A percentile compares a stretch with the other conserved stretches of the same genome.
phyloP scores from a whole-genome alignment of 495 filamentous ascomycete genomes.

The Chaetomium tenue region DNA sequence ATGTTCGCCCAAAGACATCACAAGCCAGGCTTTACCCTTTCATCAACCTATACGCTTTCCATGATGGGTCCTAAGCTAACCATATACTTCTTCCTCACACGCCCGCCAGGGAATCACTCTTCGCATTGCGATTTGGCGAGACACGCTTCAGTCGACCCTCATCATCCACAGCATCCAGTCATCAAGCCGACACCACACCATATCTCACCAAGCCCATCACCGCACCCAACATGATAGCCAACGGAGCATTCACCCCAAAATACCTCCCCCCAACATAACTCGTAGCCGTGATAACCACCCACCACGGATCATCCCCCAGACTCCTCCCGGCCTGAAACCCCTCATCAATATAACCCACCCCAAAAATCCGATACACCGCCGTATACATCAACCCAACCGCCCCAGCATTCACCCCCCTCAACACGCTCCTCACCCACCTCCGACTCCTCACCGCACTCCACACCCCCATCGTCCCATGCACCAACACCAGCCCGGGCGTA shows the following conservation, averaged over 20 bases:
- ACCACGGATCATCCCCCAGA: conserved; percentile 67
- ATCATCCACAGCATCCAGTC: too few species aligned
- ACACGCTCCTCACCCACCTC: conserved; percentile 53
- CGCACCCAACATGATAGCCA: conserved; percentile 66
- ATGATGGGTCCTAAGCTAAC: too few species aligned
- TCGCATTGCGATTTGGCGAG: too few species aligned
- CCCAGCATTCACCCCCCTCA: conserved; percentile 71
- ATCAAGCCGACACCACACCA: conserved; percentile 46
- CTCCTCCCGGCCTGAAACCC: conserved; percentile 55
- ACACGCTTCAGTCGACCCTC: too few species aligned
- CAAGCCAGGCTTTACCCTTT: too few species aligned
- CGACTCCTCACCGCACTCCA: conserved; percentile 61
- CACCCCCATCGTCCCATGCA: conserved; percentile 65
- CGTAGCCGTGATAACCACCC: conserved; percentile 64
- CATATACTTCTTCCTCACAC: too few species aligned
- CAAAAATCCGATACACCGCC: conserved; percentile 80
- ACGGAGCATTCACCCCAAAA: conserved; percentile 58
- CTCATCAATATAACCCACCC: conserved; percentile 66
- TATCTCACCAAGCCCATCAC: conserved; percentile 65
- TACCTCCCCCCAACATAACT: conserved; percentile 63
- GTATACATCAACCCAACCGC: conserved; percentile 81
- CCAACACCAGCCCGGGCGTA: conserved; percentile 62
- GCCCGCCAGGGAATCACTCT: too few species aligned
- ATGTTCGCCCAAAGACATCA: too few species aligned
- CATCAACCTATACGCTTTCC: too few species aligned